These are phyloP conservation scores for Diutina catenulata DNA, from an alignment of 1,139 yeast genomes.

Conservation along the genomic window DNA sequence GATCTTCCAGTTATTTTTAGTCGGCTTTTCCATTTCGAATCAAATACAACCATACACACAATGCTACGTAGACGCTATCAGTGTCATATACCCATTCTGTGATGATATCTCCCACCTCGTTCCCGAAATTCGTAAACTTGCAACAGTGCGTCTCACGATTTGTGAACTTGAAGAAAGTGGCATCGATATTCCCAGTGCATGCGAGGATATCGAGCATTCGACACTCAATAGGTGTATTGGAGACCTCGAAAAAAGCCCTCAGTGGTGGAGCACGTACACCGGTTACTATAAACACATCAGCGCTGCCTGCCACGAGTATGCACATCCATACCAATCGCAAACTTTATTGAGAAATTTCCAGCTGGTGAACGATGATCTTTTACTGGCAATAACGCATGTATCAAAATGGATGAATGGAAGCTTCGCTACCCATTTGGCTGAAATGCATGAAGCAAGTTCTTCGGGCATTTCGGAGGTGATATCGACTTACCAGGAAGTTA, in stretches of 20 bases:
- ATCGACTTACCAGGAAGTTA: too few relatives aligned
- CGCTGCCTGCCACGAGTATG: not conserved
- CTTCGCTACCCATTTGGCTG: too few relatives aligned
- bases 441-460: too few relatives aligned
- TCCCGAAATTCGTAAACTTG: not conserved
- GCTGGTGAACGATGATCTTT: too few relatives aligned
- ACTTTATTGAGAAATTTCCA: too few relatives aligned
- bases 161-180: slow-evolving; percentile 4
- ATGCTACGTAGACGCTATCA: not conserved
- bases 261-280: slow-evolving; percentile 4
- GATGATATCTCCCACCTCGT: not conserved
- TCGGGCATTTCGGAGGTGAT: too few relatives aligned
- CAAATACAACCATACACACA: too few relatives aligned
- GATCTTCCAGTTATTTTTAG: too few relatives aligned
- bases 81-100: not conserved
- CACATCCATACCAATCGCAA: too few relatives aligned
- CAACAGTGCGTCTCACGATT: not conserved
- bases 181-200: not conserved
- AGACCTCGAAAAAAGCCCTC: slow-evolving; percentile 2
- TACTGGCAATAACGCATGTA: too few relatives aligned
- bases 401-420: too few relatives aligned
- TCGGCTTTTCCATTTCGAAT: too few relatives aligned
- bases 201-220: not conserved
- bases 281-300: slow-evolving; percentile 1
- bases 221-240: not conserved